Percentiles rank a stretch among this genome's conserved stretches.
Conservation (phyloP, 129 eudicot genomes). For the Escallonia herrerae region DNA sequence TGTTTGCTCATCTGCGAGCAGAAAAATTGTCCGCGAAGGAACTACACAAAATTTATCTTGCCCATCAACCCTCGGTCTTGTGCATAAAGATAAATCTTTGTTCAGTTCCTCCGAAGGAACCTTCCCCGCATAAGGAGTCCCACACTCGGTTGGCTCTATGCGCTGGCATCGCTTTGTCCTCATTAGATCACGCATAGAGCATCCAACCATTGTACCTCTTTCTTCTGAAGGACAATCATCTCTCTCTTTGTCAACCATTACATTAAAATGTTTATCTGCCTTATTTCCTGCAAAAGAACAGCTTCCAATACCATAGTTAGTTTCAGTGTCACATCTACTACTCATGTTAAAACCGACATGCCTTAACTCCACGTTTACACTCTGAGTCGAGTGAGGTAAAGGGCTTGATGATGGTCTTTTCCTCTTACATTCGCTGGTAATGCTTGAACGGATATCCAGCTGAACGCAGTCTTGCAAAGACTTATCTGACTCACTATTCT, state of each 20-base stretch:
- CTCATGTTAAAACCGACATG: slow-evolving; percentile 6
- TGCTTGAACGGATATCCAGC: slow-evolving; percentile 22
- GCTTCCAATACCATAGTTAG: slow-evolving; percentile 12
- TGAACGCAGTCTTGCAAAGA: slow-evolving; percentile 14
- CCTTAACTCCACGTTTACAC: slow-evolving; percentile 21
- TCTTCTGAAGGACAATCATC: slow-evolving; percentile 8
- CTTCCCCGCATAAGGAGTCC: slow-evolving; percentile 13
- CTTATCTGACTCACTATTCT: slow-evolving; percentile 18
- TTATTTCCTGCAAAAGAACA: slow-evolving; percentile 5
- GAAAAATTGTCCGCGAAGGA: not conserved
- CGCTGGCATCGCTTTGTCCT: slow-evolving; percentile 66
- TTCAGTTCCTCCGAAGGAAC: slow-evolving; percentile 15
- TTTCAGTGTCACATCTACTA: slow-evolving; percentile 17
- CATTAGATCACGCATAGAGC: slow-evolving; percentile 90
- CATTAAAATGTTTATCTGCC: slow-evolving; percentile 7
- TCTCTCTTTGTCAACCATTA: slow-evolving; percentile 10
- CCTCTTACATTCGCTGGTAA: slow-evolving; percentile 29
- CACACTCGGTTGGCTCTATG: slow-evolving; percentile 32
- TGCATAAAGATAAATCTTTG: slow-evolving; percentile 11
- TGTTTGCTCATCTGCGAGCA: slow-evolving; percentile 1
- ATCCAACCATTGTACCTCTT: slow-evolving; percentile 34
- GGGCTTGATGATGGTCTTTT: slow-evolving; percentile 51
- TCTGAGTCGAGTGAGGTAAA: slow-evolving; percentile 42
- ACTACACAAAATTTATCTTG: slow-evolving; percentile 1
- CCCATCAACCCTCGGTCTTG: slow-evolving; percentile 21